Conservation (phyloP, 1,139 yeast species). For the Suhomyces coccinellae region DNA sequence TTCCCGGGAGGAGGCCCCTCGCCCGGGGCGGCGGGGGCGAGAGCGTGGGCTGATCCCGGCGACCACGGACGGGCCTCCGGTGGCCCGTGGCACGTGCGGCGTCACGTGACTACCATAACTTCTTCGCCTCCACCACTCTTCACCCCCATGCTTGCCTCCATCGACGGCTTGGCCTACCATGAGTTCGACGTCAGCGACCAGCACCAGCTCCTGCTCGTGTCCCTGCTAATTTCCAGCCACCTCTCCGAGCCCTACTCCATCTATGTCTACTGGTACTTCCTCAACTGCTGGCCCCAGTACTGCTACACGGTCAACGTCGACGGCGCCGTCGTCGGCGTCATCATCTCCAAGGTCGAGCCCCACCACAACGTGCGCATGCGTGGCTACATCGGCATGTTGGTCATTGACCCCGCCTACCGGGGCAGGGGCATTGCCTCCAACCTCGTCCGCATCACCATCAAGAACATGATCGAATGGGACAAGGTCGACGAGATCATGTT, state of each 20-base stretch:
- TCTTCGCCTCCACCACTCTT: not conserved
- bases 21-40: not conserved
- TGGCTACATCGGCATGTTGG: constrained; percentile 96
- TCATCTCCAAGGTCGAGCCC: constrained; percentile 79
- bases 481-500: constrained; percentile 84
- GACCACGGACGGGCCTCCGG: not conserved
- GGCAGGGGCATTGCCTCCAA: constrained; percentile 80
- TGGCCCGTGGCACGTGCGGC: not conserved
- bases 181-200: constrained; percentile 20
- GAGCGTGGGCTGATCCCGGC: not conserved
- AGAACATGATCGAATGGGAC: constrained; percentile 58
- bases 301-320: constrained; percentile 38
- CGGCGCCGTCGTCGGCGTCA: constrained; percentile 59
- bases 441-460: constrained; percentile 63
- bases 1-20: too few species aligned
- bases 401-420: constrained; percentile 69
- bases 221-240: constrained; percentile 35
- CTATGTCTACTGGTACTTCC: constrained; percentile 51
- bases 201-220: constrained; percentile 34
- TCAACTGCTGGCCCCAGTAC: constrained; percentile 49
- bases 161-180: constrained; percentile 20
- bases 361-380: constrained; percentile 72
- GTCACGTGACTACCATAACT: constrained; percentile 2
- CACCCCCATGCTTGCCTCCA: constrained; percentile 7
- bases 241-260: constrained; percentile 50